Evolutionary conservation across 441 rosid genomes (phyloP), one percentile per base, ranked within the genome.

Genomic region (Bruguiera hainesii): DNA sequence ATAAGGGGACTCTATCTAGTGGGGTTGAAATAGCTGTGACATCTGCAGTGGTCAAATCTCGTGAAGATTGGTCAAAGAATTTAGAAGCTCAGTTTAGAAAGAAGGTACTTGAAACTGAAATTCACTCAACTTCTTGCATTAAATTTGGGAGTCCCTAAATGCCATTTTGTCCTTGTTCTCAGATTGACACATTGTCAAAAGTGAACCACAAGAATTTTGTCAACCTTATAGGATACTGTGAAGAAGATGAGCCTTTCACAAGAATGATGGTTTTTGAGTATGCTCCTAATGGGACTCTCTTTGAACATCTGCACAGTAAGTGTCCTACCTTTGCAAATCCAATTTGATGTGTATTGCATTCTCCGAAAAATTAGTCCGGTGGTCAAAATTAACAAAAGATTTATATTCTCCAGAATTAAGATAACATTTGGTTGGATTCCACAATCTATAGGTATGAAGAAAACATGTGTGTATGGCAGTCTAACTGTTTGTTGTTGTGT

Each of bases 221-320:
- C 81, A 92, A 87, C 73, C 90, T 92, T 59, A 76, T 95, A 6
- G 97, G 98, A 29, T 89, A 75, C 67, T 95, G 99, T 73, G 96
- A 85, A 75, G 92, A 89, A 79, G 82, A 91, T 42, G 80, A 81
- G 71, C 96, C 97, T 63, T 92, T 95, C 82, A 80, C 87, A 4
- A 83, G 97, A 78, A 90, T 90, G 96, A 83, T 95, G 84, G 90
- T 95, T 71, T 95, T 90, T 46, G 98, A 95, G 80, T 95, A 95
- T 71, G 95, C 98, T 64, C 93, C 98, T 29, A 95, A 89, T 69
- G 99, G 99, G 76, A 87, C 90, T 6, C 93, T 95, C 70, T 92
- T 83, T 48, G 99, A 95, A 81, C 98, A 96, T 84, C 82, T 96
- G 64, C 96, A 96, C 64, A 60, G 99, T 96, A 61, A 89, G 96